A percentile compares a stretch with the other conserved stretches of the same genome.
phyloP scores from a whole-genome alignment of 2,329 filamentous ascomycete genomes.

The Myriosclerotinia scirpicola region DNA sequence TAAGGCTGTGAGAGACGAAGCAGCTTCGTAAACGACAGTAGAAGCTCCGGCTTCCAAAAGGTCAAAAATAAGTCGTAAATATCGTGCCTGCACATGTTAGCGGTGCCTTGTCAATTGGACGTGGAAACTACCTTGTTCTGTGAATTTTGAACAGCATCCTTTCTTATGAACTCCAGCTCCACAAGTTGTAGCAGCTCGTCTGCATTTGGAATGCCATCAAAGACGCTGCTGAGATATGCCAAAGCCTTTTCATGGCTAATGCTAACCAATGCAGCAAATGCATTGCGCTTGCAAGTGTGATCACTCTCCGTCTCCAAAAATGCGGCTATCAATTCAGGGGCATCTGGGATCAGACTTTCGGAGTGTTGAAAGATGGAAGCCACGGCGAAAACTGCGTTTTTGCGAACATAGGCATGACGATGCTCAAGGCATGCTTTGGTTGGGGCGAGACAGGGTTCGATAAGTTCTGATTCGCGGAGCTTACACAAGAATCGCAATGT shows the following conservation, averaged over 20 bases:
- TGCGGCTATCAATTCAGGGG: slow-evolving; percentile 82
- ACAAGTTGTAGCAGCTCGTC: slow-evolving; percentile 92
- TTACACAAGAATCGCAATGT: slow-evolving; percentile 98
- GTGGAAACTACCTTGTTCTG: slow-evolving; percentile 75
- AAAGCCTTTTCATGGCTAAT: slow-evolving; percentile 94
- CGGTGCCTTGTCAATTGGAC: slow-evolving; percentile 20
- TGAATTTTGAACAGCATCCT: slow-evolving; percentile 91
- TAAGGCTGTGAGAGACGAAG: slow-evolving; percentile 87
- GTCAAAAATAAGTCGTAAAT: slow-evolving; percentile 93
- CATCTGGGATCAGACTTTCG: slow-evolving; percentile 89
- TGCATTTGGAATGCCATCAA: slow-evolving; percentile 90
- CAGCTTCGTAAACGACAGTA: slow-evolving; percentile 96
- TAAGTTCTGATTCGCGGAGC: slow-evolving; percentile 89
- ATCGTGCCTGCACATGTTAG: slow-evolving; percentile 65
- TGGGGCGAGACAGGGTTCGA: slow-evolving; percentile 92
- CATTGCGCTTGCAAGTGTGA: slow-evolving; percentile 95
- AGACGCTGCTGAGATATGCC: slow-evolving; percentile 81
- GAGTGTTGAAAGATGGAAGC: slow-evolving; percentile 90
- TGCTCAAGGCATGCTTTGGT: slow-evolving; percentile 92
- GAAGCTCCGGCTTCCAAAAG: slow-evolving; percentile 89
- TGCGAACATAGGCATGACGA: slow-evolving; percentile 94
- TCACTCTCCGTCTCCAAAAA: slow-evolving; percentile 93
- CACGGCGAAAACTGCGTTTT: slow-evolving; percentile 95
- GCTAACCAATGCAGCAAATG: slow-evolving; percentile 84
- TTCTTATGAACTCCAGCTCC: slow-evolving; percentile 95